A percentile compares a stretch with the other conserved stretches of the same genome.
phyloP scores from a whole-genome alignment of 169 alveolate species.

The Theileria annulata region DNA sequence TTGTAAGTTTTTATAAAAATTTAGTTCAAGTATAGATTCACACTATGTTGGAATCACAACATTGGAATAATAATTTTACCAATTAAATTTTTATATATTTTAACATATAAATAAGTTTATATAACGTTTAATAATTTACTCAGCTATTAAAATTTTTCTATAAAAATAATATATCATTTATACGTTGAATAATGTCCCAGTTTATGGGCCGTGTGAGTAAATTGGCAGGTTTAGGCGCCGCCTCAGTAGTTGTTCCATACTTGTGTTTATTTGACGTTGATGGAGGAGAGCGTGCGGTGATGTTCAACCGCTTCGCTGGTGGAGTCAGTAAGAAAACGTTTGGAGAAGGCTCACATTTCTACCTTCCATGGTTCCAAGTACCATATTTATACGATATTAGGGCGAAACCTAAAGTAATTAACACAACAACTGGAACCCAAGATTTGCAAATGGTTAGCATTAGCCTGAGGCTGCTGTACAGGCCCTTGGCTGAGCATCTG shows the following conservation, averaged over 20 bases:
- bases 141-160: neutral
- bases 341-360: constrained; percentile 93
- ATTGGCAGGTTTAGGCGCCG: constrained; percentile 79
- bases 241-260: constrained; percentile 78
- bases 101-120: no score
- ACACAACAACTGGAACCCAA: constrained; percentile 91
- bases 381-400: constrained; percentile 89
- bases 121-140: neutral
- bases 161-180: neutral
- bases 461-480: constrained; percentile 88
- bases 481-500: constrained; percentile 87
- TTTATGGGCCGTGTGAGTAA: constrained; percentile 72
- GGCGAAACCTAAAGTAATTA: constrained; percentile 89
- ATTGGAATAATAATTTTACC: neutral
- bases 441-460: constrained; percentile 92
- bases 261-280: constrained; percentile 88
- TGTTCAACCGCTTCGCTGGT: constrained; percentile 91
- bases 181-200: constrained; percentile 66
- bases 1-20: neutral
- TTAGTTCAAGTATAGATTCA: neutral
- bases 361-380: constrained; percentile 89
- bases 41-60: neutral
- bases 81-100: neutral
- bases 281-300: constrained; percentile 94
- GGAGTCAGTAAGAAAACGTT: constrained; percentile 85